Base-by-base conservation (phyloP, 768 basidiomycete species). In the Trametes maxima region DNA sequence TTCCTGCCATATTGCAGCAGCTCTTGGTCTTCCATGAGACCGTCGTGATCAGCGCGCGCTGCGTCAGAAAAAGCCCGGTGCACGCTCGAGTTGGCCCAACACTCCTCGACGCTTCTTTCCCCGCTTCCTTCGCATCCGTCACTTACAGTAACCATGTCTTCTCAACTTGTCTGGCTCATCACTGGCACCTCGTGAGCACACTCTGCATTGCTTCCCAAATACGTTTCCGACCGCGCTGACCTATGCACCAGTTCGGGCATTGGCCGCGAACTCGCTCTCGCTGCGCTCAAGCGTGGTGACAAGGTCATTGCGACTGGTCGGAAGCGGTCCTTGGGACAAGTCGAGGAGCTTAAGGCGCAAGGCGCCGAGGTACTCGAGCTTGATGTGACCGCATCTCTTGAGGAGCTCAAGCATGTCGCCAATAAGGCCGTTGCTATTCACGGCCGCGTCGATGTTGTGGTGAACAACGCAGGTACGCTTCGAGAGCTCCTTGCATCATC, bases 341-440 rank as follows among this genome's bases (percentile, higher is more conserved):
- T 78, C 25, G 71, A 73, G 1, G 74, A 72, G 42, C 62, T 77
- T 19, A 66, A 68, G 52, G 49, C 53, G 2, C 40, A 52, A 2
- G 75, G 69, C 12, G 73, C 73, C 1, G 60, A 63, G 42, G 51
- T 68, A 1, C 51, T 73, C n/a, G 60, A 69, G 47, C 60, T 73
- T 21, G 72, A 73, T 46, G 72, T 71, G 4, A 68, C 70, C 12
- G 59, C 63, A 12, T 54, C 66, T 11, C 44, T 62, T 12, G 62
- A 67, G 8, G 52, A 53, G 7, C 53, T 72, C 14, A 48, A 66
- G 40, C 54, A 21, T 35, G 56, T 67, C 35, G 69, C 68, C 11
- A 57, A 67, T 25, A 59, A 66, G 24, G 71, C 69, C 2, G 58
- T 67, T 5, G 55, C 62, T 17, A 47, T 65, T 5, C 58, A 65